Conservation (phyloP, 1,139 yeast genomes). For the Zygosaccharomyces pseudobailii region DNA sequence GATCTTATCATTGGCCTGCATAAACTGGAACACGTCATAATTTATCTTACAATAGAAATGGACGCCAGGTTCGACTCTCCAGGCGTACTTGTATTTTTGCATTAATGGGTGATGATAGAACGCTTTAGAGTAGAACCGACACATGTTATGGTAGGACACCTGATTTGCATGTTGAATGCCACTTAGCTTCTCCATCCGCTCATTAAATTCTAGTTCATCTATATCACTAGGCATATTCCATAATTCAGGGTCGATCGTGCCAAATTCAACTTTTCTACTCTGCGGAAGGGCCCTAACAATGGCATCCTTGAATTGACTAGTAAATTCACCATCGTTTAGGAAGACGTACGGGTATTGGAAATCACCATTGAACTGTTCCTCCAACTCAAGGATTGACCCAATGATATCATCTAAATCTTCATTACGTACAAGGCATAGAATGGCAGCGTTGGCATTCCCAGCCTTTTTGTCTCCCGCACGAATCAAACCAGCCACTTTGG, state of each 20-base stretch:
- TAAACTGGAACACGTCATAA: constrained; percentile 67
- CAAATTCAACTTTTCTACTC: constrained; percentile 54
- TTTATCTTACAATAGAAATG: constrained; percentile 75
- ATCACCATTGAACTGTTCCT: constrained; percentile 58
- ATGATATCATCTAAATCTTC: constrained; percentile 49
- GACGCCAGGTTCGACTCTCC: constrained; percentile 88
- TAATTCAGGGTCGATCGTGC: constrained; percentile 45
- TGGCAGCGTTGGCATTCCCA: constrained; percentile 61
- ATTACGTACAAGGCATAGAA: constrained; percentile 66
- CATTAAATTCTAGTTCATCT: constrained; percentile 38
- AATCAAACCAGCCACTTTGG: constrained; percentile 41
- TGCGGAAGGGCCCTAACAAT: constrained; percentile 39
- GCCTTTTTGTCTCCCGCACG: constrained; percentile 21
- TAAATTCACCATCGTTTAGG: constrained; percentile 65
- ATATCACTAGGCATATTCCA: constrained; percentile 66
- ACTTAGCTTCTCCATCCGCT: constrained; percentile 48
- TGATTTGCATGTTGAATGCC: constrained; percentile 70
- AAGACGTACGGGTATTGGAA: constrained; percentile 79
- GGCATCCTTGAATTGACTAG: constrained; percentile 47
- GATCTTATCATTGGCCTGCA: constrained; percentile 63
- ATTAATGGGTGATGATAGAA: constrained; percentile 70
- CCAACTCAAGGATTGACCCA: constrained; percentile 53
- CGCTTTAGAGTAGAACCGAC: constrained; percentile 71
- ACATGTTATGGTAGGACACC: constrained; percentile 73
- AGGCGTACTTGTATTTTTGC: constrained; percentile 66